Evolutionary conservation across 257 asterid species (phyloP).

Genomic region (Rubia yunnanensis): DNA sequence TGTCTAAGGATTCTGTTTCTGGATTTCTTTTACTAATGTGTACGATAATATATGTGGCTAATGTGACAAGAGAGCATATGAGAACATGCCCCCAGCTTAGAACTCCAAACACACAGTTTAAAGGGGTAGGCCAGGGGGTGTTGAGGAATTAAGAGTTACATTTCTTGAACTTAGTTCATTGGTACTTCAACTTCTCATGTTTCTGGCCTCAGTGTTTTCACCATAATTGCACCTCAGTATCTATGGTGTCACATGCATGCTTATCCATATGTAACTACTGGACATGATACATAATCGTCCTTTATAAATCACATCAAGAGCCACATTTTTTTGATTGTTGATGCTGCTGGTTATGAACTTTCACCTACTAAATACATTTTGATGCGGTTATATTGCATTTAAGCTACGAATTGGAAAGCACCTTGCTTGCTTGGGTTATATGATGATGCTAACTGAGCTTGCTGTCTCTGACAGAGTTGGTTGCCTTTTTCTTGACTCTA

Average conservation of each 20-base stretch:
- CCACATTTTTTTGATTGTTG: not conserved
- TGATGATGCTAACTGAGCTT: not conserved
- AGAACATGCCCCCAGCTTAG: not conserved
- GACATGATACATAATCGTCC: not conserved
- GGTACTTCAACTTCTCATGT: not conserved
- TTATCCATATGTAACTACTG: not conserved
- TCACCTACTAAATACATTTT: not conserved
- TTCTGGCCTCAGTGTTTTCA: not conserved
- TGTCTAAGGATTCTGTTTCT: conserved; percentile 9
- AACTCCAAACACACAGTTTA: not conserved
- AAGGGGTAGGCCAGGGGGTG: not conserved
- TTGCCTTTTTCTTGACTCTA: not conserved
- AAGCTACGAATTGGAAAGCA: not conserved
- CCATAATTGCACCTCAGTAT: not conserved
- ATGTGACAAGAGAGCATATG: not conserved
- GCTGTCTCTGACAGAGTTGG: not conserved
- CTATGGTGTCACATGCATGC: not conserved
- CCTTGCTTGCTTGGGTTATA: not conserved
- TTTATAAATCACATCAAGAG: not conserved
- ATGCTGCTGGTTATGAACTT: not conserved
- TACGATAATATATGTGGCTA: not conserved
- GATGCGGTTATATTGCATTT: not conserved
- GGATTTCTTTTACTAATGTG: not conserved
- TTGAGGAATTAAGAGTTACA: too few species aligned
- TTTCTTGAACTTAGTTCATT: too few species aligned